Base-by-base conservation (phyloP, 371 early-diverging fungal species). In the Capniomyces stellatus region DNA sequence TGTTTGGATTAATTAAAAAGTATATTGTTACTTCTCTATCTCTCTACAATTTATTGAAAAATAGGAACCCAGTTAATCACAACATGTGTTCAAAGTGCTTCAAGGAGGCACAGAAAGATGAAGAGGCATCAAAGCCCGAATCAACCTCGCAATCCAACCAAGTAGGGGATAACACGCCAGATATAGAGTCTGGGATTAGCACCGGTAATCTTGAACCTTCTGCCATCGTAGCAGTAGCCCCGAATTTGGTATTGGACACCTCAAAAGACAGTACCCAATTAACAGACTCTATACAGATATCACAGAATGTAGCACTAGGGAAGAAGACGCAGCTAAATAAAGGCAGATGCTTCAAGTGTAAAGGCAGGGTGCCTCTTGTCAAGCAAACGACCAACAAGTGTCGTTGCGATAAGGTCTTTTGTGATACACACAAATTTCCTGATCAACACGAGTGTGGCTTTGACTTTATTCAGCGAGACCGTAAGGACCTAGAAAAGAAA, bases 81-180 rank as follows among this genome's bases (percentile, higher is more conserved):
- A 71, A 80, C 63, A 78, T 85, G 79, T 87, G 87, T 69, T 84
- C 85, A 12, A 77, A 83, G 61, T 87, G 87, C 69, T 85, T 71
- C 68, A 83, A 81, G 61, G 71, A 76, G 51, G 53, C 51, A 54
- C 53, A 69, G 69, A 64, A 58, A 59, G 42, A 63, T 61, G 50
- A 67, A 57, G 50, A 51, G 13, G 28, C 41, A 10, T 19, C 27
- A 2, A 44, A 57, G 46, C 27, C 12, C 2, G 30, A 28, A 28
- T 12, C 19, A 43, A 23, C 56, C 8, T 3, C 40, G 6, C 4
- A 42, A 23, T 40, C 54, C 21, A 29, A 52, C 21, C 51, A 63
- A n/a, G n/a, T n/a, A n/a, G n/a, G n/a, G n/a, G n/a, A n/a, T n/a
- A n/a, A n/a, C n/a, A n/a, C n/a, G n/a, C n/a, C n/a, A n/a, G n/a